A percentile compares a stretch with the other conserved stretches of the same genome.
These are phyloP conservation scores for Litsea cubeba DNA, from an alignment of 164 flowering plant genomes.

Conservation along the genomic window DNA sequence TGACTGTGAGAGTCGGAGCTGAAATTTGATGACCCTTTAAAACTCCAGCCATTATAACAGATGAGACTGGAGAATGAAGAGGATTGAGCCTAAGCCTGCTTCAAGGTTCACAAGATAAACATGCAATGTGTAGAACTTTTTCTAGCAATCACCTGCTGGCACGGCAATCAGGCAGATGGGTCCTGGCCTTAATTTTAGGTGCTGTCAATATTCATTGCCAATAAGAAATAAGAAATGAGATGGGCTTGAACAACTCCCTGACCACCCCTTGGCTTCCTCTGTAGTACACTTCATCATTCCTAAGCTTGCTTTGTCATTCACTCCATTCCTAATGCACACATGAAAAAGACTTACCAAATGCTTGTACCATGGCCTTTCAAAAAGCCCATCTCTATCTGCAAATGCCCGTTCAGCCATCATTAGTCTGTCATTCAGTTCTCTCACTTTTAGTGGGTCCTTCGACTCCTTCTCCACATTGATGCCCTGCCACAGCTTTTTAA, in stretches of 20 bases:
- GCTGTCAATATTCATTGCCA: too few species aligned
- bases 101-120: too few species aligned
- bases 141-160: neutral
- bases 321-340: neutral
- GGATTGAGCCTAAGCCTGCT: too few species aligned
- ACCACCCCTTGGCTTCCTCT: too few species aligned
- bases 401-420: constrained; percentile 85
- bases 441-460: constrained; percentile 22
- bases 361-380: constrained; percentile 64
- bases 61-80: too few species aligned
- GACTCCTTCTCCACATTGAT: constrained; percentile 24
- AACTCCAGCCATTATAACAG: neutral
- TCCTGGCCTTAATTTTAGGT: neutral
- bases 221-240: too few species aligned
- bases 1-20: neutral
- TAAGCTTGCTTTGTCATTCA: neutral
- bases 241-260: too few species aligned
- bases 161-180: neutral
- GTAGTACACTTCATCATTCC: too few species aligned
- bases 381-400: constrained; percentile 58
- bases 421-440: constrained; percentile 65
- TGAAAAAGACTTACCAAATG: constrained; percentile 52
- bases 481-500: constrained; percentile 33
- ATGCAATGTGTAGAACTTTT: neutral
- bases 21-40: neutral